phyloP scores from a whole-genome alignment of 192 early-diverging fungal genomes.

The Mortierella antarctica region DNA sequence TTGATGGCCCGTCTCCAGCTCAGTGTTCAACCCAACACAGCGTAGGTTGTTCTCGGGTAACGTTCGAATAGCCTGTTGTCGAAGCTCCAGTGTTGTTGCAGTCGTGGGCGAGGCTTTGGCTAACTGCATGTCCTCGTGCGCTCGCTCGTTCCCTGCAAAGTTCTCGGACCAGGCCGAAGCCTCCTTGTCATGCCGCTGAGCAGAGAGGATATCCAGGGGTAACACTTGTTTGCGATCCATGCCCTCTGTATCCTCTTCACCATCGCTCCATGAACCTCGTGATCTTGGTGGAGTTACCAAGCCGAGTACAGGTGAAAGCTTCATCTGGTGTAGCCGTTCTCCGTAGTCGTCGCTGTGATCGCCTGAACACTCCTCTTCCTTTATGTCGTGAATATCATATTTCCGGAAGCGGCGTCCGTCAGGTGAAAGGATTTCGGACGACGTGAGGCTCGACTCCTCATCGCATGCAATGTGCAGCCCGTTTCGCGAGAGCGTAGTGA shows the following conservation, averaged over 20 bases:
- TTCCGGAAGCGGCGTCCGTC: conserved; percentile 21
- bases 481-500: conserved; percentile 58
- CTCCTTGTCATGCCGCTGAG: conserved; percentile 16
- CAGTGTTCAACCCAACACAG: conserved; percentile 72
- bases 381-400: conserved; percentile 6
- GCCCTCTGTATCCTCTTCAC: conserved; percentile 12
- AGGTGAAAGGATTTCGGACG: conserved; percentile 50
- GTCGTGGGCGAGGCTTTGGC: conserved; percentile 37
- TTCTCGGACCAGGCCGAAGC: not conserved
- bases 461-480: conserved; percentile 52
- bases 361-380: conserved; percentile 1
- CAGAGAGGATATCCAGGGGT: conserved; percentile 33
- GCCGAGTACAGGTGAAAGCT: not conserved
- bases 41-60: conserved; percentile 63
- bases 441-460: conserved; percentile 17
- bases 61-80: conserved; percentile 44
- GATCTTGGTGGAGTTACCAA: conserved; percentile 37
- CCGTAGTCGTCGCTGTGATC: not conserved
- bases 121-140: not conserved
- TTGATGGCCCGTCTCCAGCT: conserved; percentile 57
- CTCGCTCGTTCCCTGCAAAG: conserved; percentile 38
- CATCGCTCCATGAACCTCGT: conserved; percentile 16
- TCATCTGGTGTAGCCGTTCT: not conserved
- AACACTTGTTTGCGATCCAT: not conserved
- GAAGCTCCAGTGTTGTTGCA: conserved; percentile 34